phyloP scores from a whole-genome alignment of 1,284 basidiomycete species.

The Tausonia pullulans region DNA sequence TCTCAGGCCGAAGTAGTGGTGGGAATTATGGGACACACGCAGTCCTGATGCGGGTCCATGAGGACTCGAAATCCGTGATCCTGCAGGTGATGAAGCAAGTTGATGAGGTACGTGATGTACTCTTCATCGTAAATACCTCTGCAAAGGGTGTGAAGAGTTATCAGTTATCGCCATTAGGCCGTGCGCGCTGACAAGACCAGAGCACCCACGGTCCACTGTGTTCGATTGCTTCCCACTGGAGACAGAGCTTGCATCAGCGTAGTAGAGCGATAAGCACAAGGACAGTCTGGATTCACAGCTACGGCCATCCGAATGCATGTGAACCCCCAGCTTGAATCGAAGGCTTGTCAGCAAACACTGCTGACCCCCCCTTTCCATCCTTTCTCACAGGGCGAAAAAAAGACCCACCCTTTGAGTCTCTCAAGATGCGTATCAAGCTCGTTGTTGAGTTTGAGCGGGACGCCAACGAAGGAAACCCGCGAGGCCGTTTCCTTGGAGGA shows the following conservation, averaged over 20 bases:
- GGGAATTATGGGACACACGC: slow-evolving; percentile 44
- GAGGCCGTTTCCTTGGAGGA: neutral
- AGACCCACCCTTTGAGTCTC: slow-evolving; percentile 81
- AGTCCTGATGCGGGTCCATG: slow-evolving; percentile 95
- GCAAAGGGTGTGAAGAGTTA: neutral
- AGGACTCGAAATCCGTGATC: slow-evolving; percentile 66
- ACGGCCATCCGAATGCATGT: too few species aligned
- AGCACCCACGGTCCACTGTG: slow-evolving; percentile 79
- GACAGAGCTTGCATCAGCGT: slow-evolving; percentile 72
- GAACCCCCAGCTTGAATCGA: too few species aligned
- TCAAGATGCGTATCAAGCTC: slow-evolving; percentile 56
- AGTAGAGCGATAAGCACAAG: slow-evolving; percentile 30
- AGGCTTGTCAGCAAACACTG: too few species aligned
- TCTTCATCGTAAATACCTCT: slow-evolving; percentile 84
- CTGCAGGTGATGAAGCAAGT: slow-evolving; percentile 81
- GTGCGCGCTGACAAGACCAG: neutral
- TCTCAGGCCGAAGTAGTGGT: neutral
- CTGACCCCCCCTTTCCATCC: too few species aligned
- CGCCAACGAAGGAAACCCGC: slow-evolving; percentile 52
- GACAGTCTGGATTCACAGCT: too few species aligned
- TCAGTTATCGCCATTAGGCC: neutral
- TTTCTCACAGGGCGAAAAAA: slow-evolving; percentile 25
- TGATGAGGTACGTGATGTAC: slow-evolving; percentile 84
- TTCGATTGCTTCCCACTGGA: slow-evolving; percentile 91
- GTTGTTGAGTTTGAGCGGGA: slow-evolving; percentile 58